Conservation (phyloP, 2,329 filamentous ascomycete species). For the Sporothrix euskadiensis region DNA sequence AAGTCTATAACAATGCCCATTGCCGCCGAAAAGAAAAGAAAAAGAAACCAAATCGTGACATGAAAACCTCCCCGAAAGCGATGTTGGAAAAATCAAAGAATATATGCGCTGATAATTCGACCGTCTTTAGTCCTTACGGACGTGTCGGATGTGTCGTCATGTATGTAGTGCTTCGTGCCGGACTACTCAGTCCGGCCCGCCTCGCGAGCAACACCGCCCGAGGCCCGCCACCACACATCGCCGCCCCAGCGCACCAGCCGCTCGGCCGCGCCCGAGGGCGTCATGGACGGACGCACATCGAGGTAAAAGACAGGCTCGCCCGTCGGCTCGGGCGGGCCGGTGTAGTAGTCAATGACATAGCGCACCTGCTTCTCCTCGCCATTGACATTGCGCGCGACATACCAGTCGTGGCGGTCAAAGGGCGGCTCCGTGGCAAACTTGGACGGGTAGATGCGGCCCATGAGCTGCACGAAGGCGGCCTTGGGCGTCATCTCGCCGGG, state of each 20-base stretch:
- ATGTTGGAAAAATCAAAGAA: neutral
- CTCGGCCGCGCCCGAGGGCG: constrained; percentile 77
- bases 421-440: constrained; percentile 82
- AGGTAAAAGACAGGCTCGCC: constrained; percentile 95
- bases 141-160: neutral
- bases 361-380: constrained; percentile 75
- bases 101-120: neutral
- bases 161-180: neutral
- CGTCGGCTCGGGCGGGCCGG: constrained; percentile 74
- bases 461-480: constrained; percentile 76
- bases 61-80: neutral
- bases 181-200: neutral
- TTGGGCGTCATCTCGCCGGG: constrained; percentile 91
- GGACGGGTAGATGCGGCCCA: constrained; percentile 76
- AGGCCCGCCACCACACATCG: constrained; percentile 90
- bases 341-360: constrained; percentile 98
- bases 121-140: neutral
- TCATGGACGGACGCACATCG: constrained; percentile 87
- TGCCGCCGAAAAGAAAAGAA: neutral
- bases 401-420: constrained; percentile 98
- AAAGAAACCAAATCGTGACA: constrained; percentile 13
- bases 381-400: constrained; percentile 70
- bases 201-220: constrained; percentile 66
- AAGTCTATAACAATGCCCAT: constrained; percentile 10
- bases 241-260: constrained; percentile 84